Percentiles rank a stretch among this genome's conserved stretches.
These are phyloP conservation scores for Penicillium crustosum DNA, from an alignment of 2,329 filamentous ascomycete genomes.

Conservation along the genomic window DNA sequence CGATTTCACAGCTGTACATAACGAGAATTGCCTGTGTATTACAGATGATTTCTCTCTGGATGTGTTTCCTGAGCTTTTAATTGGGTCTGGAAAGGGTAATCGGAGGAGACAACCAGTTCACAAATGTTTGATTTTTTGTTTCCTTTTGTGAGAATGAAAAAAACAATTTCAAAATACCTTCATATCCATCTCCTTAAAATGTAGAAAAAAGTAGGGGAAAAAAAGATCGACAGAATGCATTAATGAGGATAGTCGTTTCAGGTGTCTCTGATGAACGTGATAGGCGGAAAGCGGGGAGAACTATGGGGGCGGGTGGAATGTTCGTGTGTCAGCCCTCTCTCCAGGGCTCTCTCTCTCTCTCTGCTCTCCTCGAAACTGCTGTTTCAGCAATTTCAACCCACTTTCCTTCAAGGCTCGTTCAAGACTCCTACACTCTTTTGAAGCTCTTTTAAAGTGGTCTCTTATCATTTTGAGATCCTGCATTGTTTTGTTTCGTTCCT, in stretches of 20 bases:
- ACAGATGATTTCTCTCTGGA: conserved; percentile 17
- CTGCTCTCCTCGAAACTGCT: conserved; percentile 7
- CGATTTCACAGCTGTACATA: conserved; percentile 38
- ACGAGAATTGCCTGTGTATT: conserved; percentile 15
- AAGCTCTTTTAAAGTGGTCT: too few relatives aligned
- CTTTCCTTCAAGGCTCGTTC: background rate
- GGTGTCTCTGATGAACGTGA: conserved; percentile 18
- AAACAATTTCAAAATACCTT: conserved; percentile 2
- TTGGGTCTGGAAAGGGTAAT: conserved; percentile 23
- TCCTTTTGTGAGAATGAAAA: conserved; percentile 34
- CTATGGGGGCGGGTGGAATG: conserved; percentile 5
- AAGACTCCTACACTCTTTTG: background rate
- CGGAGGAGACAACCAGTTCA: conserved; percentile 29
- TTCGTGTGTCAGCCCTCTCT: too few relatives aligned
- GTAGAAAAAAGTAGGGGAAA: background rate
- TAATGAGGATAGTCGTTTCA: conserved; percentile 25
- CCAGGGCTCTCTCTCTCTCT: too few relatives aligned
- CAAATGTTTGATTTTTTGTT: conserved; percentile 21
- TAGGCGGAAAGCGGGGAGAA: conserved; percentile 16
- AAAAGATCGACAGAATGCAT: conserved; percentile 20
- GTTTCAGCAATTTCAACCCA: conserved; percentile 17
- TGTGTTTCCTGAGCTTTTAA: conserved; percentile 24
- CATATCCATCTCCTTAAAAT: background rate
- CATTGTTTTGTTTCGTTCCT: background rate
- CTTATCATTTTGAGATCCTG: background rate